Evolutionary conservation across 352 stramenopile species (phyloP), one percentile per base, ranked within the genome.

Genomic region (Globisporangium spiculum): DNA sequence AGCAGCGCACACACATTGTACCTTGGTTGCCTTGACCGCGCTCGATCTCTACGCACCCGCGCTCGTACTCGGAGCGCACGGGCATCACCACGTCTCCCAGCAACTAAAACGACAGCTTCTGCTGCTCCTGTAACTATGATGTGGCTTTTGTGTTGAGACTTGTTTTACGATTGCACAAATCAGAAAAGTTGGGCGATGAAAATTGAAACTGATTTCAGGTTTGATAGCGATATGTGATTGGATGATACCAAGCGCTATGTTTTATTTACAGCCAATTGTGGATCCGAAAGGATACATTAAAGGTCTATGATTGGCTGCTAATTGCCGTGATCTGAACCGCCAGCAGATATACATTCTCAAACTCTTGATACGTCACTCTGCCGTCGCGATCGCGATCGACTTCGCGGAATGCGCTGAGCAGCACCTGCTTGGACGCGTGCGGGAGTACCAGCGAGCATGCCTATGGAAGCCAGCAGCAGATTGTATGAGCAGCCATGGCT

Each of bases 361-460:
- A 71, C 36, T 71, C 58, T 22, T 71, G 66, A 22, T 71, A 66
- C 18, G 66, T 66, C 59, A 66, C 66, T 36, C 60, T 52, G 24
- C 77, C 81, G 61, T 92, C 81, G 26, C 76, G 64, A 55, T 92
- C 76, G 32, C 81, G 77, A 60, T 92, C 84, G 20, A 80, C 81
- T 64, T 88, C 81, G 26, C 61, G 70, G 54, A 92, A 92, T 6
- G 74, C 67, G 9, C 72, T 54, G 22, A 80, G 54, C 64, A 79
- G 32, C 2, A 70, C 77, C 54, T 79, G 69, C 5, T 67, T 38
- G 24, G 79, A 77, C 24, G 78, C 66, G 24, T 80, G 72, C 10
- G 84, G 84, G 18, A 86, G 18, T 41, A 80, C 67, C 32, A 70
- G 71, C 30, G 70, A 60, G 34, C 80, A 87, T 38, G 71, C 70